Conservation (phyloP, 1,284 basidiomycete species). For the Hypsizygus ulmarius region DNA sequence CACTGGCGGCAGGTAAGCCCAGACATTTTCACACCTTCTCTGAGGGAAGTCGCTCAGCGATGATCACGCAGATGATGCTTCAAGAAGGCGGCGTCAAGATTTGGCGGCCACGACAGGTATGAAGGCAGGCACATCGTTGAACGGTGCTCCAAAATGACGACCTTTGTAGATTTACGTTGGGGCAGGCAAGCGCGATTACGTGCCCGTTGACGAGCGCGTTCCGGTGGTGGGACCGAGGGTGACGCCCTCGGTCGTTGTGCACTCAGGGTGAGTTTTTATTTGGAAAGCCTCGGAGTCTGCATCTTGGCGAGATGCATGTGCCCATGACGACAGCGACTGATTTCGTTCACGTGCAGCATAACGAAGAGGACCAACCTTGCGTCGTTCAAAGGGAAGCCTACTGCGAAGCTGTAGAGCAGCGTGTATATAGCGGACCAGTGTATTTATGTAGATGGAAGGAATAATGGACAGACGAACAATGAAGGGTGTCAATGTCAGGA, state of each 20-base stretch:
- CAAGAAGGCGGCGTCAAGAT: constrained; percentile 86
- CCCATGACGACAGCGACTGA: constrained; percentile 32
- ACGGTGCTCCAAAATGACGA: constrained; percentile 11
- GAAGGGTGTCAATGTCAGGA: neutral
- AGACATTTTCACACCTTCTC: constrained; percentile 1
- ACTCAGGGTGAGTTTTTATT: constrained; percentile 66
- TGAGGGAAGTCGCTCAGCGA: constrained; percentile 6
- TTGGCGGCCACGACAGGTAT: constrained; percentile 82
- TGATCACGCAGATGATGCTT: constrained; percentile 71
- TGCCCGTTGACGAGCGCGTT: constrained; percentile 58
- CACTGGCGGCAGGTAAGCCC: constrained; percentile 74
- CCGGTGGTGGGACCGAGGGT: constrained; percentile 43
- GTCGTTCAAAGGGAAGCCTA: constrained; percentile 59
- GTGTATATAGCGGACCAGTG: constrained; percentile 4
- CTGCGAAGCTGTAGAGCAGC: constrained; percentile 46
- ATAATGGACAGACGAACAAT: constrained; percentile 9
- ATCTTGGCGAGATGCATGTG: constrained; percentile 24
- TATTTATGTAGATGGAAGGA: constrained; percentile 7
- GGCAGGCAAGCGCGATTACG: constrained; percentile 66
- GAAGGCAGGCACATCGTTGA: neutral
- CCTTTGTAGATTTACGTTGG: constrained; percentile 70
- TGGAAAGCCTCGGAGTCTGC: neutral
- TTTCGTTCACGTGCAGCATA: constrained; percentile 47
- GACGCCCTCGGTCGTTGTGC: constrained; percentile 64
- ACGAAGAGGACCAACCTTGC: constrained; percentile 76